Evolutionary conservation across 2,329 filamentous ascomycete genomes (phyloP).

Genomic region (Nannizziopsis arthrosporioides): DNA sequence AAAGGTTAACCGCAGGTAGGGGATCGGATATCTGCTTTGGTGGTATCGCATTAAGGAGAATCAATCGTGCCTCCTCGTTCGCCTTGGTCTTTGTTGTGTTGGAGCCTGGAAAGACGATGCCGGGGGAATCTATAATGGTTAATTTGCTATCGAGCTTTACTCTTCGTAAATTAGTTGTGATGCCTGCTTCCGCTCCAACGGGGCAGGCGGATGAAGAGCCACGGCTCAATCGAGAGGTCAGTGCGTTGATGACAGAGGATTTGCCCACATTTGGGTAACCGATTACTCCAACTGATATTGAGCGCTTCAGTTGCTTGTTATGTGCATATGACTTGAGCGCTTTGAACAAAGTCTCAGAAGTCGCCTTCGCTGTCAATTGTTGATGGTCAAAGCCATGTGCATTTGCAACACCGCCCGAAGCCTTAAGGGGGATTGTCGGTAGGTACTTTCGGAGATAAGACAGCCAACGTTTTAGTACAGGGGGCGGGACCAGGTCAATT

Average conservation of each 20-base stretch:
- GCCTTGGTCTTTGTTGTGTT: conserved; percentile 50
- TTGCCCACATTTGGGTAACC: conserved; percentile 95
- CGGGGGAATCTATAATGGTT: conserved; percentile 84
- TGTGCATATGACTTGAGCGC: conserved; percentile 83
- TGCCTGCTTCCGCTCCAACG: conserved; percentile 79
- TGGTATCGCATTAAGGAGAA: conserved; percentile 82
- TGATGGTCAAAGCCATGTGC: conserved; percentile 88
- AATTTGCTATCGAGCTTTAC: conserved; percentile 94
- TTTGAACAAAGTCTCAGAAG: conserved; percentile 72
- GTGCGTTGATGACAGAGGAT: conserved; percentile 89
- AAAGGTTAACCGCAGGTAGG: conserved; percentile 68
- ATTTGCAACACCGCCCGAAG: conserved; percentile 69
- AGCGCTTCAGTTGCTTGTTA: conserved; percentile 71
- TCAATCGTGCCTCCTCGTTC: conserved; percentile 66
- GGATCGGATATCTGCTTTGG: conserved; percentile 92
- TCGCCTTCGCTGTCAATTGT: conserved; percentile 74
- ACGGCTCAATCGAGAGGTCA: conserved; percentile 61
- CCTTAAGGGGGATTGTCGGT: conserved; percentile 79
- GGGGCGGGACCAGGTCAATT: conserved; percentile 77
- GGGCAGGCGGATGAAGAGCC: conserved; percentile 60
- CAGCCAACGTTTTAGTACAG: conserved; percentile 75
- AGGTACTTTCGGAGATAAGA: conserved; percentile 75
- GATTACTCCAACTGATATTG: conserved; percentile 83
- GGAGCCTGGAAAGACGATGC: conserved; percentile 76
- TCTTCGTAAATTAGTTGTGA: conserved; percentile 75